Evolutionary conservation across 75 land plant species (phyloP).

Genomic region (Picea sitchensis): DNA sequence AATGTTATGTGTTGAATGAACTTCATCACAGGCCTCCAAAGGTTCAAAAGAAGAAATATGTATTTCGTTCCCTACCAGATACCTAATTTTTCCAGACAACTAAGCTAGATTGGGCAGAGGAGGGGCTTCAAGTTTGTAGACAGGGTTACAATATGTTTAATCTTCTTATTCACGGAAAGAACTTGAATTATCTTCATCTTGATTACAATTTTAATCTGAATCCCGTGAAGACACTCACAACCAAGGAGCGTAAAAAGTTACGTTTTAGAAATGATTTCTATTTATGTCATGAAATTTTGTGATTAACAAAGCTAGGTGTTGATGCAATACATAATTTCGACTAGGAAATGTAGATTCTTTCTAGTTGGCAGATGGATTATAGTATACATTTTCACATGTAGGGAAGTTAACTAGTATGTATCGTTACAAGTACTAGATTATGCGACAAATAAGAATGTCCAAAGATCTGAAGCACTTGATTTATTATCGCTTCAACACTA

Average conservation of each 20-base stretch:
- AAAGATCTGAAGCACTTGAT: conserved; percentile 97
- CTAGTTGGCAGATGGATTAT: conserved; percentile 97
- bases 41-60: conserved; percentile 97
- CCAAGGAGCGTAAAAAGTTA: conserved; percentile 95
- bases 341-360: conserved; percentile 98
- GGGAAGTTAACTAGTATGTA: conserved; percentile 99
- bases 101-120: conserved; percentile 98
- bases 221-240: conserved; percentile 95
- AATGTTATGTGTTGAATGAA: conserved; percentile 95
- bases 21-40: conserved; percentile 96
- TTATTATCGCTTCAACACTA: conserved; percentile 96
- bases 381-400: conserved; percentile 97
- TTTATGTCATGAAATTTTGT: conserved; percentile 89
- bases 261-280: conserved; percentile 98
- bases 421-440: conserved; percentile 91
- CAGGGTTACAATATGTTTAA: conserved; percentile 99
- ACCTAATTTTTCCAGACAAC: conserved; percentile 98
- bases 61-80: conserved; percentile 84
- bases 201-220: conserved; percentile 98
- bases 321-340: conserved; percentile 98
- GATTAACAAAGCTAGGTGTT: conserved; percentile 93
- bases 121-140: conserved; percentile 51
- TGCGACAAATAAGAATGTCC: conserved; percentile 99
- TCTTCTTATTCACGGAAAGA: conserved; percentile 93
- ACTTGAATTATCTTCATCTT: conserved; percentile 94